Conservation (phyloP, 768 basidiomycete genomes). For the Rhodotorula kratochvilovae region DNA sequence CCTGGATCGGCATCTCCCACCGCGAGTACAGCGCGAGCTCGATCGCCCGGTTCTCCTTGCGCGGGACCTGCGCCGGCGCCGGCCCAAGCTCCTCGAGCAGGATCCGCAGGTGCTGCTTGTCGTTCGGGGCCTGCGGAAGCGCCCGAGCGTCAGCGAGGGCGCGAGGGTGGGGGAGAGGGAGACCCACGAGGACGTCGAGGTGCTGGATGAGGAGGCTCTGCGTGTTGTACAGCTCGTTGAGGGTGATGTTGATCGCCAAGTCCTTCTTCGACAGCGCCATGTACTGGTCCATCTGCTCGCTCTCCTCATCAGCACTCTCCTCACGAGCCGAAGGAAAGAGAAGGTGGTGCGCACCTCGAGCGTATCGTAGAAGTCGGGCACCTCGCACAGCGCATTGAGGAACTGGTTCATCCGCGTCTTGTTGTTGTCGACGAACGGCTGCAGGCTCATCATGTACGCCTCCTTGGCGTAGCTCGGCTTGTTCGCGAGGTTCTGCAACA, state of each 20-base stretch:
- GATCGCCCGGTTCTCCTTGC: conserved; percentile 93
- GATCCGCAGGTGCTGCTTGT: conserved; percentile 94
- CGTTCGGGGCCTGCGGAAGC: conserved; percentile 76
- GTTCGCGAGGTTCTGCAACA: conserved; percentile 98
- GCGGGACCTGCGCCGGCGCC: conserved; percentile 89
- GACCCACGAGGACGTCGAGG: conserved; percentile 80
- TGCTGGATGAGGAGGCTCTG: conserved; percentile 93
- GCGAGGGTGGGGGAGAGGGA: background rate
- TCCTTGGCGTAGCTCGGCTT: conserved; percentile 98
- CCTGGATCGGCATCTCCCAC: conserved; percentile 99
- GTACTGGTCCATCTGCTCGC: conserved; percentile 85
- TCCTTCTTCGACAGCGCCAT: conserved; percentile 99
- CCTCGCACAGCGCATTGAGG: conserved; percentile 92
- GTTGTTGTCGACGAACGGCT: conserved; percentile 98
- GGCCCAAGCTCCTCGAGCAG: conserved; percentile 92
- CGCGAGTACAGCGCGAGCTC: conserved; percentile 90
- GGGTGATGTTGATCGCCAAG: conserved; percentile 92
- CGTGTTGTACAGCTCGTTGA: conserved; percentile 98
- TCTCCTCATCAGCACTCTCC: conserved; percentile 44
- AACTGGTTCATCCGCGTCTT: conserved; percentile 97
- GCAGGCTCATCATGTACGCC: conserved; percentile 95
- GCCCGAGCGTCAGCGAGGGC: background rate
- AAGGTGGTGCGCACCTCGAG: conserved; percentile 64
- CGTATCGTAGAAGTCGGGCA: conserved; percentile 98
- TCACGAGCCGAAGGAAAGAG: too few relatives aligned